Evolutionary conservation across 306 rosid genomes (phyloP).

Genomic region (Sesbania bispinosa): DNA sequence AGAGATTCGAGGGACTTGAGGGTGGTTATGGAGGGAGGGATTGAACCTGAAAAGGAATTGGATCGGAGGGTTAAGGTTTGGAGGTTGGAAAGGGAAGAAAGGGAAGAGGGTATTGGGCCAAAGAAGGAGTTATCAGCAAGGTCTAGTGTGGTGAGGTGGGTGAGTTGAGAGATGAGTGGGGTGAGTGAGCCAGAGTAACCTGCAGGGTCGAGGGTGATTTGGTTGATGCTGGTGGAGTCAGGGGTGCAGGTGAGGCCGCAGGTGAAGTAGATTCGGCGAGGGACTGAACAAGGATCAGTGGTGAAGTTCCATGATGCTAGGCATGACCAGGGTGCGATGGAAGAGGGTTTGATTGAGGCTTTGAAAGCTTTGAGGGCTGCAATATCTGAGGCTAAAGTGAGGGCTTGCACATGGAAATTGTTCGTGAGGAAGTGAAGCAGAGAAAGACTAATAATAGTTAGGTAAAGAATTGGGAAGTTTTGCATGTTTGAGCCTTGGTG

Average conservation of each 20-base stretch:
- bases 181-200: slow-evolving; percentile 75
- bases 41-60: slow-evolving; percentile 57
- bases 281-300: slow-evolving; percentile 68
- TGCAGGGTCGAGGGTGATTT: slow-evolving; percentile 85
- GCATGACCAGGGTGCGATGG: slow-evolving; percentile 71
- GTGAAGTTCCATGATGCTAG: slow-evolving; percentile 87
- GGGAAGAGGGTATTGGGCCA: slow-evolving; percentile 64
- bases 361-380: slow-evolving; percentile 79
- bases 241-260: slow-evolving; percentile 75
- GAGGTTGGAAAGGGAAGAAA: slow-evolving; percentile 64
- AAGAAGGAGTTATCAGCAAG: slow-evolving; percentile 66
- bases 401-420: slow-evolving; percentile 24
- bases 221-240: slow-evolving; percentile 58
- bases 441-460: slow-evolving; percentile 4
- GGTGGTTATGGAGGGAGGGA: slow-evolving; percentile 49
- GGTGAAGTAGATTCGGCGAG: slow-evolving; percentile 69
- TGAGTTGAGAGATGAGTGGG: slow-evolving; percentile 61
- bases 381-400: slow-evolving; percentile 57
- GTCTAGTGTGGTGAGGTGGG: slow-evolving; percentile 56
- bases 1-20: slow-evolving; percentile 55
- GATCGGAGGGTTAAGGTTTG: slow-evolving; percentile 61
- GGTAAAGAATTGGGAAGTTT: neutral
- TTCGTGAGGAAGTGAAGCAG: slow-evolving; percentile 3
- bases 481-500: neutral
- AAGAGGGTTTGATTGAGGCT: slow-evolving; percentile 62